Evolutionary conservation across 768 basidiomycete species (phyloP).

Genomic region (Suillus hirtellus): DNA sequence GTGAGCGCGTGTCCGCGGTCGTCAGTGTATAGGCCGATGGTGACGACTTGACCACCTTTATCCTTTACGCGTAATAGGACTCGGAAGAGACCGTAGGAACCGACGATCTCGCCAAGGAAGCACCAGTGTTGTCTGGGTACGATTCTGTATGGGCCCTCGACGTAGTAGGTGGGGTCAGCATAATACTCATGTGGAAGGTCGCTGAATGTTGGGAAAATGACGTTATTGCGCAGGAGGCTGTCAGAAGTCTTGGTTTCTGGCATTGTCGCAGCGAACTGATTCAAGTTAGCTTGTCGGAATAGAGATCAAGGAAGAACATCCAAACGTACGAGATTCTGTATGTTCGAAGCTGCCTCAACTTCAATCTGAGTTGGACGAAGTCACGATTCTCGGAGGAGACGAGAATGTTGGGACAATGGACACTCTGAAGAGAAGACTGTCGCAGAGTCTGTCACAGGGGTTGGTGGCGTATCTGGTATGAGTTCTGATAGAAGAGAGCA

Average conservation of each 20-base stretch:
- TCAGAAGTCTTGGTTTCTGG: too few species aligned
- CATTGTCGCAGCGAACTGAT: not conserved
- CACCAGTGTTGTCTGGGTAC: constrained; percentile 32
- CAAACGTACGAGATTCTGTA: not conserved
- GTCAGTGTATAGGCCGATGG: constrained; percentile 28
- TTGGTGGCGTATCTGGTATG: not conserved
- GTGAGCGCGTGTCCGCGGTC: constrained; percentile 7
- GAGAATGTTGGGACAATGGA: not conserved
- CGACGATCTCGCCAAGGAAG: constrained; percentile 32
- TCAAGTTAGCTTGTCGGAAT: not conserved
- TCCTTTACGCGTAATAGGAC: constrained; percentile 30
- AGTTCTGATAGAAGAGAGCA: too few species aligned
- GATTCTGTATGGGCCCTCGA: too few species aligned
- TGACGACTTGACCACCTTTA: constrained; percentile 21
- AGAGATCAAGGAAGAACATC: not conserved
- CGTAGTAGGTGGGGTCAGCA: constrained; percentile 13
- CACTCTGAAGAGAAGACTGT: not conserved
- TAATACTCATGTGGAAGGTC: constrained; percentile 27
- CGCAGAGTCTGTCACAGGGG: not conserved
- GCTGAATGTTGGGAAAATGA: constrained; percentile 27
- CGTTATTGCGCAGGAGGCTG: constrained; percentile 12
- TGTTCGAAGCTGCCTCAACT: not conserved
- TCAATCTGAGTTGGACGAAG: not conserved
- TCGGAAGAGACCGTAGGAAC: constrained; percentile 19
- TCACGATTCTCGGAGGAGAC: not conserved